Conservation (phyloP, 768 basidiomycete species). For the Leccinum boreale region DNA sequence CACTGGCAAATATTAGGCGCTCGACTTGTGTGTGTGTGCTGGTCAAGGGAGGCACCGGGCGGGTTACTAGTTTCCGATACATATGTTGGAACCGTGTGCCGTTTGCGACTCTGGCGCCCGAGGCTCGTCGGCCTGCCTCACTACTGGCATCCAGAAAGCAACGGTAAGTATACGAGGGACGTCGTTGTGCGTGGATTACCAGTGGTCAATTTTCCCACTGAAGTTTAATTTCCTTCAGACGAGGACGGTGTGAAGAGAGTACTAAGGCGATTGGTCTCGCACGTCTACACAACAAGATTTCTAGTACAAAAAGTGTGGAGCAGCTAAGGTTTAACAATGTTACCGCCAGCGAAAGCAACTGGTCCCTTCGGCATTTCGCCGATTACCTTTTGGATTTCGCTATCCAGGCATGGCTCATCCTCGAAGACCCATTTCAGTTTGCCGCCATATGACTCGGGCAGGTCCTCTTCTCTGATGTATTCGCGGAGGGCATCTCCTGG, state of each 20-base stretch:
- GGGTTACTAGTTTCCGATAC: slow-evolving; percentile 47
- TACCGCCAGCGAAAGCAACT: slow-evolving; percentile 46
- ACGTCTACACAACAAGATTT: not conserved
- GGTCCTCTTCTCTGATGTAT: slow-evolving; percentile 44
- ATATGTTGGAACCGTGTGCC: slow-evolving; percentile 75
- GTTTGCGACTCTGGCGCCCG: slow-evolving; percentile 48
- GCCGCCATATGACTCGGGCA: slow-evolving; percentile 76
- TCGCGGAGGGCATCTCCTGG: slow-evolving; percentile 49
- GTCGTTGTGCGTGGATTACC: no score
- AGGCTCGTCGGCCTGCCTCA: slow-evolving; percentile 50
- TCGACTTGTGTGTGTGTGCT: no score
- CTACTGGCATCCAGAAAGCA: slow-evolving; percentile 49
- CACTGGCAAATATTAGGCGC: not conserved
- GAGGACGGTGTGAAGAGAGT: slow-evolving; percentile 52
- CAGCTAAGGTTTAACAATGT: slow-evolving; percentile 27
- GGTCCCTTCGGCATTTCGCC: slow-evolving; percentile 57
- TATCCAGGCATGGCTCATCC: slow-evolving; percentile 65
- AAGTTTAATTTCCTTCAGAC: slow-evolving; percentile 71
- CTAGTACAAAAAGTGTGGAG: not conserved
- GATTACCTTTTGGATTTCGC: slow-evolving; percentile 43
- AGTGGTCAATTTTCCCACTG: not conserved
- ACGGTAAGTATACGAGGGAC: slow-evolving; percentile 46
- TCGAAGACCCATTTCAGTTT: slow-evolving; percentile 67
- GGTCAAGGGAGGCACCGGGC: slow-evolving; percentile 42
- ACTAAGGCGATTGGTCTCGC: not conserved